Base-by-base conservation (phyloP, 768 basidiomycete genomes). In the Lactifluus subvellereus region DNA sequence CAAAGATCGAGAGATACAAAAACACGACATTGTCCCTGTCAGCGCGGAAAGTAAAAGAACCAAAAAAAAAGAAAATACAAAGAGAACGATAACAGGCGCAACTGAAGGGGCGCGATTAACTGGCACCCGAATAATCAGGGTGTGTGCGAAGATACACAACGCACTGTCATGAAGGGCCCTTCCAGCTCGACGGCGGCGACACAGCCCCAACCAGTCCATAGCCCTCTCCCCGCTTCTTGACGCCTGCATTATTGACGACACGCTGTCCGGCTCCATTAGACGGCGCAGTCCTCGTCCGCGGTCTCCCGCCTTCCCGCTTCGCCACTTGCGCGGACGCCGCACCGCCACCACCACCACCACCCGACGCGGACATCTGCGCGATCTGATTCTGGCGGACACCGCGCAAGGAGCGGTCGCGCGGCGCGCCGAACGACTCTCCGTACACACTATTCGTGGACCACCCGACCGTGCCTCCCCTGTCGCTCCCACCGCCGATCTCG, bases 361-460 rank as follows among this genome's bases (percentile, higher is more conserved):
- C 54, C 49, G 57, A 49, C 57, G 57, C 14, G 18, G 57, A 48
- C 38, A 52, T 42, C 38, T 65, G 66, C 16, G 50, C 38, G 43
- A n/a, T 14, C 53, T 52, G 56, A 27, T 43, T 59, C 13, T 60
- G 64, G 14, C 66, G 51, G 49, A 48, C 60, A 38, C 61, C 59
- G 11, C 71, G 65, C 61, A 72, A 69, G 50, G 72, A 59, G 32
- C 72, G 71, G 30, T 71, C 69, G 13, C 69, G 69, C 10, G 70
- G 59, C n/a, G 62, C 58, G 18, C 69, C 68, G 32, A 66, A 59
- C 35, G 62, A 72, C 63, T 87, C 87, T 13, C 88, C 91, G 68
- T 91, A 91, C 52, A 82, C 84, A 68, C 86, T 91, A 67, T 80
- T 79, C 48, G 87, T 81, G 22, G 75, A 77, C 74, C 82, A 84